A percentile compares a stretch with the other conserved stretches of the same genome.
Evolutionary conservation across 2,329 filamentous ascomycete genomes (phyloP).

Genomic region (Fusarium liriodendri): DNA sequence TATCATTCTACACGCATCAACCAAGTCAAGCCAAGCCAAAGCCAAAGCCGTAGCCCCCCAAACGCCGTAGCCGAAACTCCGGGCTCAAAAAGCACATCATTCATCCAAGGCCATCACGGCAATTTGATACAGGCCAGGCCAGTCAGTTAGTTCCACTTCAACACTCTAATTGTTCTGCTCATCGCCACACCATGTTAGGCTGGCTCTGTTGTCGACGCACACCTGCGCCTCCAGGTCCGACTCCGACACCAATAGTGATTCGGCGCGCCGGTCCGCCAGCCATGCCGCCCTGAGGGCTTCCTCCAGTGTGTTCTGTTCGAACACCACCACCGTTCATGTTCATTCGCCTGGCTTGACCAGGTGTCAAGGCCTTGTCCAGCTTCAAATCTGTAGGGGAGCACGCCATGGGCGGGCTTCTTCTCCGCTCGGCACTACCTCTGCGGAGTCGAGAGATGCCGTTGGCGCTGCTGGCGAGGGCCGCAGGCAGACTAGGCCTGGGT

Average conservation of each 20-base stretch:
- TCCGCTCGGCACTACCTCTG: slow-evolving; percentile 61
- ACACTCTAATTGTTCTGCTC: slow-evolving; percentile 13
- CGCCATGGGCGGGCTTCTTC: slow-evolving; percentile 64
- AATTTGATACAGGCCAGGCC: slow-evolving; percentile 16
- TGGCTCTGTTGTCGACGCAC: slow-evolving; percentile 48
- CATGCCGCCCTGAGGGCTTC: slow-evolving; percentile 40
- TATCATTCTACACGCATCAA: slow-evolving; percentile 33
- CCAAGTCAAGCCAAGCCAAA: slow-evolving; percentile 15
- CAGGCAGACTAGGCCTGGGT: slow-evolving; percentile 52
- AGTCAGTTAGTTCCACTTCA: not conserved
- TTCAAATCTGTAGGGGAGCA: slow-evolving; percentile 61
- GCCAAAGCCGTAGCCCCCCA: slow-evolving; percentile 7
- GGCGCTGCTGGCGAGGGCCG: slow-evolving; percentile 59
- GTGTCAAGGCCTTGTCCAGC: slow-evolving; percentile 57
- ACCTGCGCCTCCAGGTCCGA: slow-evolving; percentile 32
- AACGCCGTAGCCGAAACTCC: slow-evolving; percentile 41
- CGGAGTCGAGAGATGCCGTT: slow-evolving; percentile 68
- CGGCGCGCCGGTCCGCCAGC: slow-evolving; percentile 46
- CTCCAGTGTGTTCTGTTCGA: slow-evolving; percentile 43
- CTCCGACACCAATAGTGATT: slow-evolving; percentile 52
- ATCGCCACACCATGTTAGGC: slow-evolving; percentile 46
- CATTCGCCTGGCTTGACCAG: slow-evolving; percentile 69
- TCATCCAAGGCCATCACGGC: slow-evolving; percentile 37
- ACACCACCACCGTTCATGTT: slow-evolving; percentile 60
- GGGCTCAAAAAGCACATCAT: slow-evolving; percentile 39